Conservation (phyloP, 192 early-diverging fungal genomes). For the Lunasporangiospora selenospora region DNA sequence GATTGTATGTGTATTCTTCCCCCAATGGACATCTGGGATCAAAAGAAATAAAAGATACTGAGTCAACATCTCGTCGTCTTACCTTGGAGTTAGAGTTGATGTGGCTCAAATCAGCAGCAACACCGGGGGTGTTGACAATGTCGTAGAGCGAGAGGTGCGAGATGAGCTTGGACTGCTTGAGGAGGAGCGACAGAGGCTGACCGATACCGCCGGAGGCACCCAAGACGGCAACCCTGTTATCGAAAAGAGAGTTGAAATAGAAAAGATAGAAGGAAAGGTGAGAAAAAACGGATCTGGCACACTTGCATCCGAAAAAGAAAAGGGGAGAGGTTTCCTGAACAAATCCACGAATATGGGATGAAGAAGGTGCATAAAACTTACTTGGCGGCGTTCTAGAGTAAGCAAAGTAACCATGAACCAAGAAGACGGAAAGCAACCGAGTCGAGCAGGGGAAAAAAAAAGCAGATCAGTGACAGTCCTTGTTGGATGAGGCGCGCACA, state of each 20-base stretch:
- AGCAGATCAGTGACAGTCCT: no score
- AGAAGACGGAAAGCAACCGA: background rate
- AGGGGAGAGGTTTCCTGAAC: no score
- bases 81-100: slow-evolving; percentile 88
- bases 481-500: no score
- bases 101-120: slow-evolving; percentile 93
- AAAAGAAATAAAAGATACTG: background rate
- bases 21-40: background rate
- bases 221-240: slow-evolving; percentile 55
- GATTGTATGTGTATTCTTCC: no score
- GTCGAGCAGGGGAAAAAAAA: background rate
- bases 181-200: slow-evolving; percentile 93
- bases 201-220: slow-evolving; percentile 89
- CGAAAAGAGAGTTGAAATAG: background rate
- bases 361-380: slow-evolving; percentile 10
- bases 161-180: slow-evolving; percentile 89
- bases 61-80: background rate
- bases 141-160: slow-evolving; percentile 92
- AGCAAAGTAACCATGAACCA: background rate
- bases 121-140: slow-evolving; percentile 97
- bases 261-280: background rate
- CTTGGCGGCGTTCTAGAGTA: slow-evolving; percentile 50
- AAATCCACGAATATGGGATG: background rate
- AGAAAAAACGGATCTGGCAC: background rate
- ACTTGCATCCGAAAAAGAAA: background rate